Evolutionary conservation across 148 eudicot species (phyloP).

Genomic region (Tetragonia tetragonoides): DNA sequence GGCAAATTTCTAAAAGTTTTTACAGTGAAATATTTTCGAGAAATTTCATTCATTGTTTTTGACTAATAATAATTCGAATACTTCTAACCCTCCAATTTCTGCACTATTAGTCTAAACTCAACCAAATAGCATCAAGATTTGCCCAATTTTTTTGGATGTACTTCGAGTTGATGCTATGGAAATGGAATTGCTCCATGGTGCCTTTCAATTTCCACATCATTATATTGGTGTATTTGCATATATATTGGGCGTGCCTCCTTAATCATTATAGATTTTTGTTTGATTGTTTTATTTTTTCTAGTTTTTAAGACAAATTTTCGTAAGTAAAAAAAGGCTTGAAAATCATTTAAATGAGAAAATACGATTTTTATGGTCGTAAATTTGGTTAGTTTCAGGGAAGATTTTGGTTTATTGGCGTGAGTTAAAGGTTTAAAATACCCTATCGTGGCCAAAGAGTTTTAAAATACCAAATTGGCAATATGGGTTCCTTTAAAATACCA

Average conservation of each 20-base stretch:
- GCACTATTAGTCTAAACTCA: neutral
- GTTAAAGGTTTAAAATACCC: too few species aligned
- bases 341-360: too few species aligned
- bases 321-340: too few species aligned
- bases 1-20: too few species aligned
- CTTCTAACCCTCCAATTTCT: neutral
- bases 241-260: neutral
- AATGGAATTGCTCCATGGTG: neutral
- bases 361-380: too few species aligned
- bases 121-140: neutral
- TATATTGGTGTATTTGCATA: neutral
- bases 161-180: constrained; percentile 5
- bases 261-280: constrained; percentile 15
- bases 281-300: constrained; percentile 1
- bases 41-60: neutral
- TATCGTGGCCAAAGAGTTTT: too few species aligned
- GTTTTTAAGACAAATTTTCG: neutral
- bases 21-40: too few species aligned
- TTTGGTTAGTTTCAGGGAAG: too few species aligned
- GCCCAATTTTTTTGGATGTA: constrained; percentile 1
- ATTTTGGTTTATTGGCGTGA: too few species aligned
- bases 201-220: neutral
- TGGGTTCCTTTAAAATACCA: too few species aligned
- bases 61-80: neutral
- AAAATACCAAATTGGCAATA: too few species aligned